Conservation (phyloP, 768 basidiomycete genomes). For the Leucocoprinus leucothites region DNA sequence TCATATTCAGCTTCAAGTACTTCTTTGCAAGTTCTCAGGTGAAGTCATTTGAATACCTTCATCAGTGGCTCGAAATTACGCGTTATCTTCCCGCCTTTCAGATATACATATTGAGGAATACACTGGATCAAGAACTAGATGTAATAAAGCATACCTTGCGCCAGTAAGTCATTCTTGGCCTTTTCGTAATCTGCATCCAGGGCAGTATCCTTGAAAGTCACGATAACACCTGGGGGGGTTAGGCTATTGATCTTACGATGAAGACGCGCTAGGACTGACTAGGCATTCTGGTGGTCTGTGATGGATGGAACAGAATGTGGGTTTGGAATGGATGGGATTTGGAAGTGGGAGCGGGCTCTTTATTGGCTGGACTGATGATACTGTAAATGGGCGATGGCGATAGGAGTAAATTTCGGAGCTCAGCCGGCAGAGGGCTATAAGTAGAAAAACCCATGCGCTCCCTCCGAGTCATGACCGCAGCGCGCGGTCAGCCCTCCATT, state of each 20-base stretch:
- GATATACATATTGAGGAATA: not conserved
- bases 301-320: too few species aligned
- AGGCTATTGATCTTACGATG: not conserved
- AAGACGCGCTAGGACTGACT: not conserved
- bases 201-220: not conserved
- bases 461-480: too few species aligned
- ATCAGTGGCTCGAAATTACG: conserved; percentile 1
- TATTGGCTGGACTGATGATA: too few species aligned
- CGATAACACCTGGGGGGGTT: not conserved
- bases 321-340: too few species aligned
- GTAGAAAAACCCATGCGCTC: too few species aligned
- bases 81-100: conserved; percentile 1
- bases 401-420: too few species aligned
- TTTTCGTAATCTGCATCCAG: not conserved
- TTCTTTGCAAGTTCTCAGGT: too few species aligned
- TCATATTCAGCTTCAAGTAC: too few species aligned
- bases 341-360: too few species aligned
- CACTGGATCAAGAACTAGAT: not conserved
- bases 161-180: not conserved
- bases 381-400: too few species aligned
- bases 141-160: not conserved
- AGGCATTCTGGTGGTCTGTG: not conserved
- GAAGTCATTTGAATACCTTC: not conserved
- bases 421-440: too few species aligned
- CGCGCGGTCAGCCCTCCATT: too few species aligned